Evolutionary conservation across 805 yeast species (phyloP), one percentile per base, ranked within the genome.

Genomic region (Cyberlindnera euphorbiae): DNA sequence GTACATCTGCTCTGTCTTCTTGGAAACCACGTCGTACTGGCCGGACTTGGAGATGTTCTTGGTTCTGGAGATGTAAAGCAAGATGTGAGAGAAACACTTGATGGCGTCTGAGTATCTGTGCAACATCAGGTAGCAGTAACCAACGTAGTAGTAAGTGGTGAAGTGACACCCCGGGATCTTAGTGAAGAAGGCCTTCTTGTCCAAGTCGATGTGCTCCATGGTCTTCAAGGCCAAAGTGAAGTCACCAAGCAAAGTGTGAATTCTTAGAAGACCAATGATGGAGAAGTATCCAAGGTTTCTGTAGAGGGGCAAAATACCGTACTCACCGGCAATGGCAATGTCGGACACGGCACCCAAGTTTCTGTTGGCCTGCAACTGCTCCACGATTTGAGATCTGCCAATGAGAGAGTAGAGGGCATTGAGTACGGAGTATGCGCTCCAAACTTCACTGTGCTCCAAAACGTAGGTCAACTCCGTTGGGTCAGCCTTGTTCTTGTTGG

Each of bases 141-240:
- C 75, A 28, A 68, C 72, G 44, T 70, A 70, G 56, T 70, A 70
- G 55, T 70, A 71, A 33, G 71, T 68, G 24, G 73, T 66, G 55
- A 67, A 68, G 50, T 70, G 75, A 29, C 71, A 69, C 17, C 72
- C 69, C 30, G 73, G 66, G 30, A 71, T 68, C 40, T 64, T 60
- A 13, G 72, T 61, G 52, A 66, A 66, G 45, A 66, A 62, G n/a
- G 71, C 68, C 48, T 59, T 64, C 54, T 69, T 70, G 47, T 65
- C 64, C 39, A 70, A 53, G 38, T 69, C 72, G 34, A 71, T 63
- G 38, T 60, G 60, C 43, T 69, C 72, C 63, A 70, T 60, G 4
- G 74, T 66, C 56, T 69, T 63, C 46, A 70, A 58, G 7, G 75
- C 75, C 36, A 70, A 56, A 1, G 71, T 56, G 54, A 66, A 71